A percentile compares a stretch with the other conserved stretches of the same genome.
phyloP scores from a whole-genome alignment of 352 stramenopile species.

The Phytophthora pini region DNA sequence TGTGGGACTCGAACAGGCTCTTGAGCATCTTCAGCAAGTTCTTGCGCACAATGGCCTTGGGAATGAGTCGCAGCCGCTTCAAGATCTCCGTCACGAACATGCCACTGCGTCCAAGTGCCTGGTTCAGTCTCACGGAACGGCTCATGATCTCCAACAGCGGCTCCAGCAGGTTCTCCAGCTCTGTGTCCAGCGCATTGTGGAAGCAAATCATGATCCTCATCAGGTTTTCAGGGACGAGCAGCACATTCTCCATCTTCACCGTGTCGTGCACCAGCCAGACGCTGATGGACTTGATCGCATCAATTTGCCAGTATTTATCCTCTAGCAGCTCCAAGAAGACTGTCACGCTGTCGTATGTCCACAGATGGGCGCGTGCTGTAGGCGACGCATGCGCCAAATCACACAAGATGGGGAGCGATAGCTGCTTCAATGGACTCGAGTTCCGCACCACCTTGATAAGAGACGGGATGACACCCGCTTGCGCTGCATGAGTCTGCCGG shows the following conservation, averaged over 20 bases:
- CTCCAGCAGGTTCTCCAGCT: conserved; percentile 84
- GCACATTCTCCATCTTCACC: conserved; percentile 82
- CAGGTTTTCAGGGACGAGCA: conserved; percentile 70
- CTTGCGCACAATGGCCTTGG: conserved; percentile 91
- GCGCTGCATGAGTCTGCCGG: conserved; percentile 89
- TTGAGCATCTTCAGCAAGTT: conserved; percentile 94
- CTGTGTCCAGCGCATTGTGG: conserved; percentile 64
- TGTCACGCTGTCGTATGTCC: conserved; percentile 76
- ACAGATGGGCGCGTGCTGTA: conserved; percentile 85
- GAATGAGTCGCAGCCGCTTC: conserved; percentile 71
- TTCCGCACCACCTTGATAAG: conserved; percentile 87
- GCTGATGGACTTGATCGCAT: conserved; percentile 90
- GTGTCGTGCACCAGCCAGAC: conserved; percentile 88
- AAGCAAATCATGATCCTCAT: conserved; percentile 81
- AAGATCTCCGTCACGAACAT: conserved; percentile 91
- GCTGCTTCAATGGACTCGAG: conserved; percentile 90
- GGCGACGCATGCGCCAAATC: conserved; percentile 92
- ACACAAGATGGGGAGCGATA: conserved; percentile 92
- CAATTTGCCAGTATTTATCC: conserved; percentile 91
- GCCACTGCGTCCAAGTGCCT: conserved; percentile 83
- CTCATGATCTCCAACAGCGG: conserved; percentile 82
- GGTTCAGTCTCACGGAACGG: conserved; percentile 79
- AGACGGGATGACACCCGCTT: conserved; percentile 91
- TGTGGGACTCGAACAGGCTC: conserved; percentile 88
- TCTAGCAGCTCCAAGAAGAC: conserved; percentile 90